phyloP scores from a whole-genome alignment of 1,284 basidiomycete genomes.

The Heterobasidion parviporum region DNA sequence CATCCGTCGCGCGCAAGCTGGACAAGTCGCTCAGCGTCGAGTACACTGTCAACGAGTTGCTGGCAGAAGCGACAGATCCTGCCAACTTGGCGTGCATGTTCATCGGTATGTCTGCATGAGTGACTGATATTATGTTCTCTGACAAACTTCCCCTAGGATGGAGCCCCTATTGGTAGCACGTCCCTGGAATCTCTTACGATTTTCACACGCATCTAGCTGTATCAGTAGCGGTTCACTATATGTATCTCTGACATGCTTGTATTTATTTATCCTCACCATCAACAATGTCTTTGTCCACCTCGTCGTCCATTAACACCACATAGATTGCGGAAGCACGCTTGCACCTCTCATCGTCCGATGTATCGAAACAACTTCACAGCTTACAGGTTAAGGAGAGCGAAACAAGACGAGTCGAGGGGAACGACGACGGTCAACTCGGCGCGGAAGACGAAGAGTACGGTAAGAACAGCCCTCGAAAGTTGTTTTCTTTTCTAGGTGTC shows the following conservation, averaged over 20 bases:
- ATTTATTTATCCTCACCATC: neutral
- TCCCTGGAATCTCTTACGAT: neutral
- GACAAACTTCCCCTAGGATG: conserved; percentile 4
- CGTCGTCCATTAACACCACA: conserved; percentile 7
- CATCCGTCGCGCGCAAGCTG: conserved; percentile 73
- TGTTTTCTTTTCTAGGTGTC: neutral
- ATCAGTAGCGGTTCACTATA: neutral
- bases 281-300: neutral
- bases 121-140: neutral
- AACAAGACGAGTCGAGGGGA: neutral
- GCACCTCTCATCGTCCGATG: conserved; percentile 1
- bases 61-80: conserved; percentile 81
- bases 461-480: neutral
- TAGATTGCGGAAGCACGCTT: conserved; percentile 8
- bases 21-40: conserved; percentile 83
- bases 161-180: conserved; percentile 4
- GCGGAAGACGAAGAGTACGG: neutral
- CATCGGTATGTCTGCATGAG: conserved; percentile 38
- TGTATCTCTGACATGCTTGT: neutral
- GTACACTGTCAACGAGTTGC: conserved; percentile 89
- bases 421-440: neutral
- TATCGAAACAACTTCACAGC: neutral
- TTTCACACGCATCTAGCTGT: neutral
- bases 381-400: neutral
- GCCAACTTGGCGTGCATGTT: conserved; percentile 78